These are phyloP conservation scores for Erysiphe pulchra DNA, from an alignment of 2,329 filamentous ascomycete species.

Conservation along the genomic window DNA sequence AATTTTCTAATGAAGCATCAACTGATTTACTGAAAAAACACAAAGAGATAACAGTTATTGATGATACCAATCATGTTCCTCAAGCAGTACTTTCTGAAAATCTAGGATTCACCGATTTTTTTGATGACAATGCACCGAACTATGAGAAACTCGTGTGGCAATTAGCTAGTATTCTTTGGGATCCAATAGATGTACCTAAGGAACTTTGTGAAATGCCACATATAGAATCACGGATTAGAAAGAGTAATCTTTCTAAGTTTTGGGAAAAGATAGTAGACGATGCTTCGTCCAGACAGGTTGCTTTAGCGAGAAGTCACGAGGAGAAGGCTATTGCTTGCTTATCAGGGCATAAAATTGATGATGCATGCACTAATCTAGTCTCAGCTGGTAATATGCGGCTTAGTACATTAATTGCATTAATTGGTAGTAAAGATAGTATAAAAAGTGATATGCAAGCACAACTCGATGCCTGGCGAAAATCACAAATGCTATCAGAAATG, in stretches of 20 bases:
- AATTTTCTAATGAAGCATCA: slow-evolving; percentile 32
- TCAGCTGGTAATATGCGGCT: slow-evolving; percentile 57
- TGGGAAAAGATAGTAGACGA: slow-evolving; percentile 41
- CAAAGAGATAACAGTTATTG: slow-evolving; percentile 27
- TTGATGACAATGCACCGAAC: slow-evolving; percentile 20
- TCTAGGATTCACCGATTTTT: slow-evolving; percentile 24
- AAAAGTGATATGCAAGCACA: slow-evolving; percentile 57
- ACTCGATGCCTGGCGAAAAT: slow-evolving; percentile 58
- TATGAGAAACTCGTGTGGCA: slow-evolving; percentile 66
- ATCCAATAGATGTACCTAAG: slow-evolving; percentile 26
- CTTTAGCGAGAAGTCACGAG: slow-evolving; percentile 37
- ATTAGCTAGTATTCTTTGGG: slow-evolving; percentile 67
- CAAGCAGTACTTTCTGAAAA: slow-evolving; percentile 22
- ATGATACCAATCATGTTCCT: slow-evolving; percentile 30
- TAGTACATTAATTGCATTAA: slow-evolving; percentile 61
- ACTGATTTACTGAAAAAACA: slow-evolving; percentile 29
- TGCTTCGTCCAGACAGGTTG: slow-evolving; percentile 25
- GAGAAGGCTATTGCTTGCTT: slow-evolving; percentile 66
- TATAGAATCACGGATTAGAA: slow-evolving; percentile 18
- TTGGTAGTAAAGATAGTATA: slow-evolving; percentile 44
- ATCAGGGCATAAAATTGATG: slow-evolving; percentile 50
- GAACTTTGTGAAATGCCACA: slow-evolving; percentile 16
- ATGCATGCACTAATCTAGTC: slow-evolving; percentile 60
- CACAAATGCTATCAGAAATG: slow-evolving; percentile 71
- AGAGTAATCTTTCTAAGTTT: slow-evolving; percentile 40